Evolutionary conservation across 768 basidiomycete genomes (phyloP).

Genomic region (Mrakia gelida): DNA sequence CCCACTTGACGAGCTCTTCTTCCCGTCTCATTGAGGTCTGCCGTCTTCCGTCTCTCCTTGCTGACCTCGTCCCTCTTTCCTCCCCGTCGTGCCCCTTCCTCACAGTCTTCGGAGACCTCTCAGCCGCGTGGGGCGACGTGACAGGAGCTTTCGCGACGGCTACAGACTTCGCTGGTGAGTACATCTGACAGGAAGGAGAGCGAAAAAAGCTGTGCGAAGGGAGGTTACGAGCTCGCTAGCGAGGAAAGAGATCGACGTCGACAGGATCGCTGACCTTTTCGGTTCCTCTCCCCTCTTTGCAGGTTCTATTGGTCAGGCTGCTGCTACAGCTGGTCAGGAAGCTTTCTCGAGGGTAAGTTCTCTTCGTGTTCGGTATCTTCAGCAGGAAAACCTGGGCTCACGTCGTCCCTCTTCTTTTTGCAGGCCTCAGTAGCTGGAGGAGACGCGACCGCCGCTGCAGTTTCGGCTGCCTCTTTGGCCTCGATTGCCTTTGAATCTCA

Average conservation of each 20-base stretch:
- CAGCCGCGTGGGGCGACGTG: not conserved
- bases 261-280: not conserved
- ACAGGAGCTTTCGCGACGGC: not conserved
- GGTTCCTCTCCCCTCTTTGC: not conserved
- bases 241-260: not conserved
- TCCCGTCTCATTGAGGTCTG: too few species aligned
- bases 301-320: not conserved
- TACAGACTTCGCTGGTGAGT: constrained; percentile 4
- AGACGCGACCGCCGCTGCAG: not conserved
- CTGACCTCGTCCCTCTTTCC: not conserved
- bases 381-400: not conserved
- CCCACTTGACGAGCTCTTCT: too few species aligned
- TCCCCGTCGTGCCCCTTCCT: not conserved
- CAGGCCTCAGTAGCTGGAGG: constrained; percentile 1
- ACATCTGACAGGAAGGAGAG: not conserved
- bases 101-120: constrained; percentile 8
- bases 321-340: not conserved
- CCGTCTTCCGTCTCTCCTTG: not conserved
- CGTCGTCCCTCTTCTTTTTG: not conserved
- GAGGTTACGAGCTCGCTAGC: not conserved
- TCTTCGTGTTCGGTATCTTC: not conserved
- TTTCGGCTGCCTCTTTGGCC: not conserved
- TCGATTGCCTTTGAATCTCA: not conserved
- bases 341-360: not conserved
- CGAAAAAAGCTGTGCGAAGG: not conserved